These are phyloP conservation scores for Galerina sulciceps DNA, from an alignment of 768 basidiomycete species.

Conservation along the genomic window DNA sequence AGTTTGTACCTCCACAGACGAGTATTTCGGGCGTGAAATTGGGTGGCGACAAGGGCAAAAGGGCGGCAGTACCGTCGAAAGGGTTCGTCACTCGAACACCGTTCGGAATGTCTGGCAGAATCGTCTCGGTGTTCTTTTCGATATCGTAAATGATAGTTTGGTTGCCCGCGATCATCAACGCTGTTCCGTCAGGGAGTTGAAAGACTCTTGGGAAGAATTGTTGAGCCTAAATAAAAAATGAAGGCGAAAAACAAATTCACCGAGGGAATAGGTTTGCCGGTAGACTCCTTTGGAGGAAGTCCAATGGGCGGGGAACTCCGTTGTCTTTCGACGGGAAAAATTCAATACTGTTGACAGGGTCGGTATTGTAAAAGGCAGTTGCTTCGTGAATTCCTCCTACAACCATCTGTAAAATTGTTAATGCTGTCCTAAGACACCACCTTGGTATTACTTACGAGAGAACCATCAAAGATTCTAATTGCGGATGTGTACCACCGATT, in stretches of 20 bases:
- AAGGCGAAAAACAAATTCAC: constrained; percentile 20
- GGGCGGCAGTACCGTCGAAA: constrained; percentile 35
- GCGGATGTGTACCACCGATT: constrained; percentile 48
- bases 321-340: constrained; percentile 44
- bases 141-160: constrained; percentile 32
- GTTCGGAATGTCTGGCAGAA: constrained; percentile 44
- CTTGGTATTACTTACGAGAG: constrained; percentile 31
- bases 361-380: constrained; percentile 65
- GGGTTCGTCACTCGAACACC: constrained; percentile 46
- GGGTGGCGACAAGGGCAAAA: constrained; percentile 36
- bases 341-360: constrained; percentile 49
- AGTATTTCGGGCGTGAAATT: constrained; percentile 46
- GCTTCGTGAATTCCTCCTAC: constrained; percentile 29
- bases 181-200: constrained; percentile 41
- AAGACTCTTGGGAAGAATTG: constrained; percentile 19
- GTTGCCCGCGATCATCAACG: constrained; percentile 45
- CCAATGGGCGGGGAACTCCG: constrained; percentile 30
- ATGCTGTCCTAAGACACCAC: background rate
- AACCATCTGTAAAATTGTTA: constrained; percentile 23
- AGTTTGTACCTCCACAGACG: constrained; percentile 46
- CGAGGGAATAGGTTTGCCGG: constrained; percentile 31
- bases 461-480: constrained; percentile 35
- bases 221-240: background rate
- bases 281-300: constrained; percentile 28
- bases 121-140: constrained; percentile 34